These are phyloP conservation scores for Pseudozyma tsukubaensis DNA, from an alignment of 1,284 basidiomycete genomes.

Conservation along the genomic window DNA sequence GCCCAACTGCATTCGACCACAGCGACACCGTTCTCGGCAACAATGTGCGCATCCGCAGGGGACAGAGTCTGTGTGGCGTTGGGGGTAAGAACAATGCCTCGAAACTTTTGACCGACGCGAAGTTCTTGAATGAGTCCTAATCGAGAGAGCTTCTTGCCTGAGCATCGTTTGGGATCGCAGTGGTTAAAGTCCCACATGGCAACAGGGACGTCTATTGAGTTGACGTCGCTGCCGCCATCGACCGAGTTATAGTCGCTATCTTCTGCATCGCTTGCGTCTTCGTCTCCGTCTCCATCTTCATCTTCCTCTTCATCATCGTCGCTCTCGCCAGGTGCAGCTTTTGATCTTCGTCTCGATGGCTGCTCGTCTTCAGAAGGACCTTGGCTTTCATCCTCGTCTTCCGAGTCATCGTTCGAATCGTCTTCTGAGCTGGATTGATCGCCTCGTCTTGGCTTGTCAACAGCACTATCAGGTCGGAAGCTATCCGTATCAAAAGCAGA, in stretches of 20 bases:
- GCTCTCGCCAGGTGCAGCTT: slow-evolving; percentile 5
- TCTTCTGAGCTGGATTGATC: neutral
- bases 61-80: slow-evolving; percentile 84
- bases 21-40: slow-evolving; percentile 82
- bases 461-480: slow-evolving; percentile 53
- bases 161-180: slow-evolving; percentile 93
- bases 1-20: slow-evolving; percentile 99
- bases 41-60: slow-evolving; percentile 84
- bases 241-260: slow-evolving; percentile 40
- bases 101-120: slow-evolving; percentile 84
- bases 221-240: slow-evolving; percentile 42
- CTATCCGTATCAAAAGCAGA: slow-evolving; percentile 42
- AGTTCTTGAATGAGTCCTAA: slow-evolving; percentile 87
- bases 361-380: slow-evolving; percentile 19
- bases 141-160: slow-evolving; percentile 90
- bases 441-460: slow-evolving; percentile 30
- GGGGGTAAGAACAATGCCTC: slow-evolving; percentile 94
- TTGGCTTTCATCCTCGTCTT: slow-evolving; percentile 15
- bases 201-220: slow-evolving; percentile 53
- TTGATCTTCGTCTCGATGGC: slow-evolving; percentile 11
- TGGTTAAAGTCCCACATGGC: slow-evolving; percentile 84
- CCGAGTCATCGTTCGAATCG: slow-evolving; percentile 11
- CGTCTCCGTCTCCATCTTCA: slow-evolving; percentile 16
- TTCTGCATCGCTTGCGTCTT: slow-evolving; percentile 22
- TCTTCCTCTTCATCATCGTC: slow-evolving; percentile 11